Evolutionary conservation across 352 stramenopile species (phyloP).

Genomic region (Phytophthora europaea): DNA sequence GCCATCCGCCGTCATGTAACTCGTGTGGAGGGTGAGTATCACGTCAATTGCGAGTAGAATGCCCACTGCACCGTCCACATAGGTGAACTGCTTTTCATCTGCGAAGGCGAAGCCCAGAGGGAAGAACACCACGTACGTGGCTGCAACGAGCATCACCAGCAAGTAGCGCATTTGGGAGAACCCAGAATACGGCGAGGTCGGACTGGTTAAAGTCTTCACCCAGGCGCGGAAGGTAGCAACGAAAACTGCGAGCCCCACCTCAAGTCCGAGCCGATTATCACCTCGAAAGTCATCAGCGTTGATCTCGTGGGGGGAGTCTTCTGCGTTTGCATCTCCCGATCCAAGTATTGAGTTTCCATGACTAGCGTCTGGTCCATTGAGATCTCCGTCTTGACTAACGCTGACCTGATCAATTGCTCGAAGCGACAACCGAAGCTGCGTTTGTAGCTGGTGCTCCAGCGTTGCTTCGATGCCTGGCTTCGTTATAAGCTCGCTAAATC

Average conservation of each 20-base stretch:
- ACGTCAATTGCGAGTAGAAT: slow-evolving; percentile 29
- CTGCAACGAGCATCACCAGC: slow-evolving; percentile 29
- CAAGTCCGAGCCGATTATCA: not conserved
- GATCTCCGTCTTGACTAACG: not conserved
- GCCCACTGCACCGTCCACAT: slow-evolving; percentile 7
- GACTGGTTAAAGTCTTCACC: not conserved
- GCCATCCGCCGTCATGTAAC: slow-evolving; percentile 24
- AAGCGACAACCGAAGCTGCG: not conserved
- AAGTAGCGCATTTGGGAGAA: slow-evolving; percentile 27
- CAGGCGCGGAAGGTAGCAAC: not conserved
- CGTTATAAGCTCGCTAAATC: not conserved
- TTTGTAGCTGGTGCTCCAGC: not conserved
- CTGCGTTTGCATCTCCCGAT: not conserved
- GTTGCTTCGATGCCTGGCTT: not conserved
- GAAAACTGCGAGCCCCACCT: not conserved
- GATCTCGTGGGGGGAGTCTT: too few relatives aligned
- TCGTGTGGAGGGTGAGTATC: slow-evolving; percentile 43
- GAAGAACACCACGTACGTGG: slow-evolving; percentile 46
- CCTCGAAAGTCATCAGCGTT: not conserved
- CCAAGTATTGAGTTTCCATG: not conserved
- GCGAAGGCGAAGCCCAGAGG: slow-evolving; percentile 53
- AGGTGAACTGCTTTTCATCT: not conserved
- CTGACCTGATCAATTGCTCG: not conserved
- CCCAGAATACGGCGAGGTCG: slow-evolving; percentile 39
- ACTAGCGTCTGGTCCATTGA: not conserved